Evolutionary conservation across 2,329 filamentous ascomycete genomes (phyloP).

Genomic region (Hypoxylon sp.): DNA sequence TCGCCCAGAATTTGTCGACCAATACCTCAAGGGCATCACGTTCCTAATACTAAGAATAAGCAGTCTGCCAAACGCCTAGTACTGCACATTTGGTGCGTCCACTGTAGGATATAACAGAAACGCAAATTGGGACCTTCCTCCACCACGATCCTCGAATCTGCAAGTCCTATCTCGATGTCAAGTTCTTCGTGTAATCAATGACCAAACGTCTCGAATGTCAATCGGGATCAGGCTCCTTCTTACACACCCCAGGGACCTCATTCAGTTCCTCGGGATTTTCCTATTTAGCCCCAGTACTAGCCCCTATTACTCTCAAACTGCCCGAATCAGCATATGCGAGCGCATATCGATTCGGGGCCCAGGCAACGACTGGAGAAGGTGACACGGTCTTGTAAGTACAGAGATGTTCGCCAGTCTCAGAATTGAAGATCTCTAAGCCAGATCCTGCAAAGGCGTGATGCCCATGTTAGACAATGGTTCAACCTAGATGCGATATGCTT

Average conservation of each 20-base stretch:
- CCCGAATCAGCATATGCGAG: constrained; percentile 80
- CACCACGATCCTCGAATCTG: not conserved
- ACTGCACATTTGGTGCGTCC: too few relatives aligned
- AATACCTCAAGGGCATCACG: not conserved
- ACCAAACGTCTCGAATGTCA: not conserved
- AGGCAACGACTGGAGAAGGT: constrained; percentile 75
- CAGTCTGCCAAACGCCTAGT: not conserved
- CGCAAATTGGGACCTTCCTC: not conserved
- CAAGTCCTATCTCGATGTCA: not conserved
- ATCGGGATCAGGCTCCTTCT: not conserved
- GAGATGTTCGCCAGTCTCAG: constrained; percentile 79
- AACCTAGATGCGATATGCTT: constrained; percentile 7
- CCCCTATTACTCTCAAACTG: constrained; percentile 75
- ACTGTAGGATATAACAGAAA: not conserved
- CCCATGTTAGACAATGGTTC: constrained; percentile 19
- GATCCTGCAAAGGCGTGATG: constrained; percentile 57
- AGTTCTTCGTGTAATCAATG: not conserved
- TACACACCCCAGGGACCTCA: not conserved
- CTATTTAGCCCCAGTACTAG: constrained; percentile 63
- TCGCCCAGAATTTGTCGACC: constrained; percentile 8
- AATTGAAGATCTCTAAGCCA: constrained; percentile 77
- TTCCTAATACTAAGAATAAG: not conserved
- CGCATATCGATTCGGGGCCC: constrained; percentile 81
- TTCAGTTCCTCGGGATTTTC: constrained; percentile 26
- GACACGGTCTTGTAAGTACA: constrained; percentile 77